Conservation (phyloP, 2,329 filamentous ascomycete genomes). For the Pseudopyricularia javanii region DNA sequence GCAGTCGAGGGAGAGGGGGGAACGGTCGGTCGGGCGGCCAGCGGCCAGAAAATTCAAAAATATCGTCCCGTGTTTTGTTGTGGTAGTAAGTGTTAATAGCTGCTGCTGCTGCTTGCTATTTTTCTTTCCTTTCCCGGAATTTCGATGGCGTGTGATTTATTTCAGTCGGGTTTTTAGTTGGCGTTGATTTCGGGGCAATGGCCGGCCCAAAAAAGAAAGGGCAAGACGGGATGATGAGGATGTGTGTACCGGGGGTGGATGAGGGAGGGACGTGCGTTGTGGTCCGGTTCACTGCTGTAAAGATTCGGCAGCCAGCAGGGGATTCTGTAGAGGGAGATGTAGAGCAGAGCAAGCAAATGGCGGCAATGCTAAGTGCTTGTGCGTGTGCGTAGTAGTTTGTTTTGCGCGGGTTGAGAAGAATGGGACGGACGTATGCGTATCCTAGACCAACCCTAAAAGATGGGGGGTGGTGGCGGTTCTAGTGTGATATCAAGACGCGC, state of each 20-base stretch:
- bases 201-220: too few species aligned
- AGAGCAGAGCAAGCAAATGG: too few species aligned
- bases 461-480: not conserved
- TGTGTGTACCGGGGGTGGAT: too few species aligned
- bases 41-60: not conserved
- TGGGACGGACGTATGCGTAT: not conserved
- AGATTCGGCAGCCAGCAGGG: too few species aligned
- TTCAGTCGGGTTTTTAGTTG: too few species aligned
- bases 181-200: not conserved
- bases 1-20: not conserved
- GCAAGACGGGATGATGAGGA: too few species aligned
- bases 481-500: not conserved
- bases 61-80: too few species aligned
- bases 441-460: not conserved
- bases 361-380: not conserved
- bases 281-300: not conserved
- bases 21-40: not conserved
- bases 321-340: too few species aligned
- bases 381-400: not conserved
- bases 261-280: not conserved
- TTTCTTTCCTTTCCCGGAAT: too few species aligned
- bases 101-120: too few species aligned
- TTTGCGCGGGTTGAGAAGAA: not conserved
- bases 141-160: too few species aligned
- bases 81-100: too few species aligned